Percentiles rank a stretch among this genome's conserved stretches.
These are phyloP conservation scores for Dianthus caryophyllus DNA, from an alignment of 148 eudicot genomes.

Conservation along the genomic window DNA sequence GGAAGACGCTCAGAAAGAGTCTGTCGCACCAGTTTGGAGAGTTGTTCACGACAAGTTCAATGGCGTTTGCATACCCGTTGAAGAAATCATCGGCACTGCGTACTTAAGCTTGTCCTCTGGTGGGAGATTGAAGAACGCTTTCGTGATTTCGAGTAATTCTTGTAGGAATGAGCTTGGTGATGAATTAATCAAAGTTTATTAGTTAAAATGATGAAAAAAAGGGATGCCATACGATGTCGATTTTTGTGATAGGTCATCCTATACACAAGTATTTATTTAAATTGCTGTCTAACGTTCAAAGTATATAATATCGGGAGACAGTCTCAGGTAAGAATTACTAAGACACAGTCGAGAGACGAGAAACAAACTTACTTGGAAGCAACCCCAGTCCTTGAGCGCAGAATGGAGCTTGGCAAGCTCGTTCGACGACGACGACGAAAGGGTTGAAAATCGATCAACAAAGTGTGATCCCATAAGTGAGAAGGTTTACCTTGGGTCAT, in stretches of 20 bases:
- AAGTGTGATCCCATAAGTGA: slow-evolving; percentile 15
- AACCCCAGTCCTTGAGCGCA: slow-evolving; percentile 25
- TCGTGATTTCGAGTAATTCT: slow-evolving; percentile 36
- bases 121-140: slow-evolving; percentile 48
- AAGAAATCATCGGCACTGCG: slow-evolving; percentile 28
- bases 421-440: slow-evolving; percentile 2
- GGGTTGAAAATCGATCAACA: slow-evolving; percentile 24
- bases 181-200: slow-evolving; percentile 61
- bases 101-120: slow-evolving; percentile 44
- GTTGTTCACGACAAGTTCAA: slow-evolving; percentile 34
- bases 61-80: slow-evolving; percentile 62
- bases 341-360: background rate
- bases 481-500: slow-evolving; percentile 12
- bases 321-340: too few relatives aligned
- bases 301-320: too few relatives aligned
- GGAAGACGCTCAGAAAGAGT: slow-evolving; percentile 38
- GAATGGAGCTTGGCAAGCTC: slow-evolving; percentile 25
- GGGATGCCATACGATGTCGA: too few relatives aligned
- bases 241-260: too few relatives aligned
- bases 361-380: slow-evolving; percentile 36
- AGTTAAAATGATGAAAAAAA: slow-evolving; percentile 23
- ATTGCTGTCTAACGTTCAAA: too few relatives aligned
- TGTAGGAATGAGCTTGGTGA: slow-evolving; percentile 43
- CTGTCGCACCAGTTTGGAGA: slow-evolving; percentile 63
- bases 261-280: too few relatives aligned